Evolutionary conservation across 176 grass and related monocot species (phyloP).

Genomic region (Musa itinerans): DNA sequence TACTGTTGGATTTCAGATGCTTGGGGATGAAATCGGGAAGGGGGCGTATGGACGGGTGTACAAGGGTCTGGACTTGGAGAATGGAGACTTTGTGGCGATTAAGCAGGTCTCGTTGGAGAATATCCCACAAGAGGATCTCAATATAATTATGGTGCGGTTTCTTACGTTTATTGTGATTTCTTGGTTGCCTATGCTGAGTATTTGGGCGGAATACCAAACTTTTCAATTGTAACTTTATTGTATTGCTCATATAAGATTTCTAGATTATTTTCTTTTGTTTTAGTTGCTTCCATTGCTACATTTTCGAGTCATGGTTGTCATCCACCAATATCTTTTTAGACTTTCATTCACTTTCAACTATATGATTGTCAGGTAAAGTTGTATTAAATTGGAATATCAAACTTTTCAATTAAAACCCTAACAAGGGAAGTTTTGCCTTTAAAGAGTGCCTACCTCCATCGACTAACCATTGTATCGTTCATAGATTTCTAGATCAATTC

Average conservation of each 20-base stretch:
- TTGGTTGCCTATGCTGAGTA: slow-evolving; percentile 1
- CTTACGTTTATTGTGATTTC: neutral
- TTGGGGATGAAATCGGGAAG: slow-evolving; percentile 96
- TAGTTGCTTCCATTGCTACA: no score
- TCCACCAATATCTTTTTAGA: no score
- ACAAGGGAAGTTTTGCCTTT: neutral
- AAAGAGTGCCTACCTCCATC: neutral
- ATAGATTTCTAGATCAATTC: no score
- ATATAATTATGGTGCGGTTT: slow-evolving; percentile 74
- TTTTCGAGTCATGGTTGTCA: no score
- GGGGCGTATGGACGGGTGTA: slow-evolving; percentile 98
- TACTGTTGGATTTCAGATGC: slow-evolving; percentile 48
- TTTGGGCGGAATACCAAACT: neutral
- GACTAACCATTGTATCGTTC: neutral
- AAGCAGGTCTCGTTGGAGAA: slow-evolving; percentile 99
- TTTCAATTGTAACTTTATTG: neutral
- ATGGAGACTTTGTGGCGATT: slow-evolving; percentile 98
- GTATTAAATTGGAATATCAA: no score
- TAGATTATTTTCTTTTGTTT: no score
- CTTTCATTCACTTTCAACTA: no score
- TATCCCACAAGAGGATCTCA: slow-evolving; percentile 95
- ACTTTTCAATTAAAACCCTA: neutral
- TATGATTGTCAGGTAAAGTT: no score
- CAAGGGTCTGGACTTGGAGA: slow-evolving; percentile 91
- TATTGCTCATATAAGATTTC: no score